phyloP scores from a whole-genome alignment of 2,329 filamentous ascomycete species.

The Phoma sp. region DNA sequence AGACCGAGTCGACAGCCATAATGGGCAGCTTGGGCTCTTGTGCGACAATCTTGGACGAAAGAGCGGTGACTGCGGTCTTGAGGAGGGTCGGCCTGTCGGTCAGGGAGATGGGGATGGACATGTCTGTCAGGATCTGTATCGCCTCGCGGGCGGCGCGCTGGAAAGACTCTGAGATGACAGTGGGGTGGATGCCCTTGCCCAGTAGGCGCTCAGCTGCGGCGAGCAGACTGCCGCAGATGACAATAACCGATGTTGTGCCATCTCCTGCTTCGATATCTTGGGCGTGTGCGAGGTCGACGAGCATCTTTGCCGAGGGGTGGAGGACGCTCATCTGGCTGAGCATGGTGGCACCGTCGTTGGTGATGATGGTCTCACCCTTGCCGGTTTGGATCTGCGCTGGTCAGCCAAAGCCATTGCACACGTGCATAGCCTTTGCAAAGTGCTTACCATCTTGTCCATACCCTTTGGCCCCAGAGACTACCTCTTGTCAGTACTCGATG shows the following conservation, averaged over 20 bases:
- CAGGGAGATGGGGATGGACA: constrained; percentile 92
- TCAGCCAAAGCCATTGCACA: constrained; percentile 12
- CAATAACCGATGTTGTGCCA: constrained; percentile 96
- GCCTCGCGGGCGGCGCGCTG: constrained; percentile 90
- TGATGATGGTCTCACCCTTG: constrained; percentile 97
- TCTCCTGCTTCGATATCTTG: constrained; percentile 99
- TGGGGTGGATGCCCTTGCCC: constrained; percentile 90
- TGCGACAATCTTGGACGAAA: constrained; percentile 98
- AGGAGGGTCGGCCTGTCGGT: constrained; percentile 87
- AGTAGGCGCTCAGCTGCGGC: constrained; percentile 92
- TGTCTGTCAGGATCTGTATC: constrained; percentile 88
- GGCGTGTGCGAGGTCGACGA: constrained; percentile 94
- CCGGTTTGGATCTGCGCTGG: constrained; percentile 76
- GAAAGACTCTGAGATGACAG: constrained; percentile 96
- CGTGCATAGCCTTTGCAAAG: constrained; percentile 36
- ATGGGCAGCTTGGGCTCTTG: constrained; percentile 96
- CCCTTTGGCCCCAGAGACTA: constrained; percentile 89
- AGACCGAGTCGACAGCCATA: constrained; percentile 96
- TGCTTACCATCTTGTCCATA: constrained; percentile 87
- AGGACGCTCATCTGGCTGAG: constrained; percentile 98
- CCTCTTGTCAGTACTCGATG: constrained; percentile 31
- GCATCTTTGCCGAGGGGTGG: constrained; percentile 99
- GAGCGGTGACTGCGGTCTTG: constrained; percentile 94
- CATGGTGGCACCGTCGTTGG: constrained; percentile 99
- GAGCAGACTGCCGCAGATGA: constrained; percentile 93